Evolutionary conservation across 129 eudicot genomes (phyloP).

Genomic region (Lactuca saligna): DNA sequence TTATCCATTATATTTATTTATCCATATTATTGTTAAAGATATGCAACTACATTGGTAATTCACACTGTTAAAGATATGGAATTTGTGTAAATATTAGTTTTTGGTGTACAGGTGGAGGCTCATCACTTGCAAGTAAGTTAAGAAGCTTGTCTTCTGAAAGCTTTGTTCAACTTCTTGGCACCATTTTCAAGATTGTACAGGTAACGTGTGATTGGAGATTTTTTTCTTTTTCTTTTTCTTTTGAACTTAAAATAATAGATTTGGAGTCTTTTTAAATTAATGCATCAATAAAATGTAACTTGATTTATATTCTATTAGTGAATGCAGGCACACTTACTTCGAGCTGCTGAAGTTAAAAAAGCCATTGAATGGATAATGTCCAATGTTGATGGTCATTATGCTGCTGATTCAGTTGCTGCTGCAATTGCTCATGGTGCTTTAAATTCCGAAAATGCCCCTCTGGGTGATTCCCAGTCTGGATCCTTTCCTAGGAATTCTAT

Average conservation of each 20-base stretch:
- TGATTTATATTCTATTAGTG: constrained; percentile 79
- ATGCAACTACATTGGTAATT: too few species aligned
- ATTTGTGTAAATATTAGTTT: constrained; percentile 16
- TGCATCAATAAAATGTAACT: constrained; percentile 49
- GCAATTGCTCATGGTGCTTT: constrained; percentile 94
- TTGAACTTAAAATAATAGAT: too few species aligned
- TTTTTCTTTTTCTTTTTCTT: too few species aligned
- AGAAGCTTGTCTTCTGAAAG: constrained; percentile 83
- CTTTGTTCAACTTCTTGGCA: constrained; percentile 77
- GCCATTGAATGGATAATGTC: constrained; percentile 94
- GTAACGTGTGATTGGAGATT: constrained; percentile 49
- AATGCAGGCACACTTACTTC: constrained; percentile 92
- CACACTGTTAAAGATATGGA: too few species aligned
- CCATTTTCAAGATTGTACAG: constrained; percentile 85
- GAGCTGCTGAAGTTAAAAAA: constrained; percentile 93
- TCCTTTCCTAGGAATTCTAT: constrained; percentile 24
- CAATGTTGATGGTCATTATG: constrained; percentile 90
- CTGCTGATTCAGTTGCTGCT: constrained; percentile 96
- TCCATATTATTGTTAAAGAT: too few species aligned
- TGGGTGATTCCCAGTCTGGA: constrained; percentile 44
- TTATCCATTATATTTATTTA: too few species aligned
- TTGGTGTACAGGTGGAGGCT: constrained; percentile 82
- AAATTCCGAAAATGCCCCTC: constrained; percentile 59
- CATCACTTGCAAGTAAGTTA: constrained; percentile 87
- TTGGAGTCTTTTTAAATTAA: neutral